phyloP scores from a whole-genome alignment of 2,329 filamentous ascomycete species.

The Paraconiothyrium brasiliense region DNA sequence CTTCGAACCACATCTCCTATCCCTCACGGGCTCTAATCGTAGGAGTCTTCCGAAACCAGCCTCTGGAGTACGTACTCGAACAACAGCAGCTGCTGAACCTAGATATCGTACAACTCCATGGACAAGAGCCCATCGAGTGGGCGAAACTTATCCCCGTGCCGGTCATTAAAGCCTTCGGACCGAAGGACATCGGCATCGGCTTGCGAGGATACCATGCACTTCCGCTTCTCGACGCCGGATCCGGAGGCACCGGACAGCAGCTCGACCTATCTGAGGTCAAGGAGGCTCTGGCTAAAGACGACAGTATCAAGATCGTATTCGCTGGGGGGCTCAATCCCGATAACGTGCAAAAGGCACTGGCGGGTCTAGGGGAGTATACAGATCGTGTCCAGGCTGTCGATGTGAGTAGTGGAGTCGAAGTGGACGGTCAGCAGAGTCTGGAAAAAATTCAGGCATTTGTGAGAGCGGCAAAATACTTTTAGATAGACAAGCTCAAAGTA shows the following conservation, averaged over 20 bases:
- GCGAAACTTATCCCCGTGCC: conserved; percentile 87
- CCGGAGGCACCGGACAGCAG: conserved; percentile 81
- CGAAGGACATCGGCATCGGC: conserved; percentile 75
- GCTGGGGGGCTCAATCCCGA: conserved; percentile 85
- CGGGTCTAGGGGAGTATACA: conserved; percentile 67
- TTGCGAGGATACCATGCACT: conserved; percentile 82
- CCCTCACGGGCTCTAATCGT: conserved; percentile 78
- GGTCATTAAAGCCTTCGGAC: conserved; percentile 86
- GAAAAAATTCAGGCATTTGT: conserved; percentile 85
- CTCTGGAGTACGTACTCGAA: conserved; percentile 80
- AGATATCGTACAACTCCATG: conserved; percentile 93
- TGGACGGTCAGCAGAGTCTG: conserved; percentile 78
- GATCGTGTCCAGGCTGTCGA: conserved; percentile 82
- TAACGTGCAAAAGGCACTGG: conserved; percentile 76
- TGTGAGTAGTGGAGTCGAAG: conserved; percentile 92
- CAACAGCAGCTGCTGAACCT: conserved; percentile 79
- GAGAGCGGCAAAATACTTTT: conserved; percentile 66
- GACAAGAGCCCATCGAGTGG: conserved; percentile 92
- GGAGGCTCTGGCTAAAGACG: conserved; percentile 70
- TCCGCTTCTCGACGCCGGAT: conserved; percentile 86
- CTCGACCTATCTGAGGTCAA: conserved; percentile 77
- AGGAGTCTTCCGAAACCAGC: conserved; percentile 93
- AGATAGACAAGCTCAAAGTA: conserved; percentile 9
- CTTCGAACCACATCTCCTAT: conserved; percentile 57
- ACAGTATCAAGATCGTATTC: conserved; percentile 77